Evolutionary conservation across 139 green algal genomes (phyloP).

Genomic region (Tetratostichococcus sp.): DNA sequence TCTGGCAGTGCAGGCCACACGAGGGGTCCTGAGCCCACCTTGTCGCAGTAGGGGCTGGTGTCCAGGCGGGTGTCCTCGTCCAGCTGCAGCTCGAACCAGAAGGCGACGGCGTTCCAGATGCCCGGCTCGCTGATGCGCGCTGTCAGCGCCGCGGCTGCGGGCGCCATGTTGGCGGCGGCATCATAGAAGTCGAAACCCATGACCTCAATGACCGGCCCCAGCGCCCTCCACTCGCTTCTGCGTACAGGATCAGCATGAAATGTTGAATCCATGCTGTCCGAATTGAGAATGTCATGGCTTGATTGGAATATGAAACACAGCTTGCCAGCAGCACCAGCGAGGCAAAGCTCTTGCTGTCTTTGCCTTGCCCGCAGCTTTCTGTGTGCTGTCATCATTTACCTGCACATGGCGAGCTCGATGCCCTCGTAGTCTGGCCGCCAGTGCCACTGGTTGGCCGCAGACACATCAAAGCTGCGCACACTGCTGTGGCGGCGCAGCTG

Average conservation of each 20-base stretch:
- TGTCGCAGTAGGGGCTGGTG: constrained; percentile 41
- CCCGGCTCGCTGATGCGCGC: constrained; percentile 20
- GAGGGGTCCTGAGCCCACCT: too few relatives aligned
- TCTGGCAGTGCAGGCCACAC: too few relatives aligned
- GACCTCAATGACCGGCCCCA: constrained; percentile 36
- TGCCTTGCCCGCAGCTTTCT: too few relatives aligned
- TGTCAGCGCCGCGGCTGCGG: constrained; percentile 17
- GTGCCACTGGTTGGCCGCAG: constrained; percentile 46
- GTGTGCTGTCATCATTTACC: too few relatives aligned
- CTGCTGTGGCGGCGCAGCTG: constrained; percentile 38
- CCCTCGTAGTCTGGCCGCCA: constrained; percentile 69
- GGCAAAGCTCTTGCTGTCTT: too few relatives aligned
- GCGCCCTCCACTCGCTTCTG: constrained; percentile 40
- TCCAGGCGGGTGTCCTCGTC: constrained; percentile 45
- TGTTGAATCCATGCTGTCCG: too few relatives aligned
- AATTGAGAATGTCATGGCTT: too few relatives aligned
- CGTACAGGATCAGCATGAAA: too few relatives aligned
- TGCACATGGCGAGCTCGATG: constrained; percentile 44
- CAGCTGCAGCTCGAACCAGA: constrained; percentile 78
- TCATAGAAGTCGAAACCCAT: constrained; percentile 73
- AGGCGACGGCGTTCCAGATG: constrained; percentile 69
- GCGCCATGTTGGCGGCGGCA: constrained; percentile 35
- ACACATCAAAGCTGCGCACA: constrained; percentile 42
- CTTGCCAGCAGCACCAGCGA: too few relatives aligned
- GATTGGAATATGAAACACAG: too few relatives aligned